Evolutionary conservation across 148 eudicot genomes (phyloP).

Genomic region (Nepenthes mirabilis): DNA sequence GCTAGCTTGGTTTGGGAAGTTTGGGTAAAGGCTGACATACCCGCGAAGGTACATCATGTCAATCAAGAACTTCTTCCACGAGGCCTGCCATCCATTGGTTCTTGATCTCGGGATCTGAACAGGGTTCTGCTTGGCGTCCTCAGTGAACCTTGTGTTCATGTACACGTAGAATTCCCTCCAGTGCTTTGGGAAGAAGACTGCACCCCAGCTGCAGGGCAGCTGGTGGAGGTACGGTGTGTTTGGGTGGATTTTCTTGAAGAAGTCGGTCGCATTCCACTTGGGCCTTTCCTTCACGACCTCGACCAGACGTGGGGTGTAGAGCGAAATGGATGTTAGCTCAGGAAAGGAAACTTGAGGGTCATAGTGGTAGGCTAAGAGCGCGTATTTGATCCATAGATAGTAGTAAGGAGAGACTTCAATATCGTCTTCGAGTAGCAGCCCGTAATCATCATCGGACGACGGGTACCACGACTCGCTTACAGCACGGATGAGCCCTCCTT

Average conservation of each 20-base stretch:
- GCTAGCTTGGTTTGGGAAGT: constrained; percentile 79
- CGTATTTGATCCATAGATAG: constrained; percentile 88
- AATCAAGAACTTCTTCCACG: constrained; percentile 92
- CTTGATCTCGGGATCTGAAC: constrained; percentile 92
- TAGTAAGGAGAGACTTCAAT: constrained; percentile 93
- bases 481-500: constrained; percentile 89
- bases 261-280: constrained; percentile 80
- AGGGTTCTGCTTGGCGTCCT: constrained; percentile 80
- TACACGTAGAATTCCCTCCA: constrained; percentile 95
- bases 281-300: constrained; percentile 94
- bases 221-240: constrained; percentile 97
- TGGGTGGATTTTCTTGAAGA: constrained; percentile 68
- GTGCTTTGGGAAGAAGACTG: constrained; percentile 90
- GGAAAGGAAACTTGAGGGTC: constrained; percentile 88
- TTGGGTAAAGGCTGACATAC: constrained; percentile 76
- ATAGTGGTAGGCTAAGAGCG: constrained; percentile 68
- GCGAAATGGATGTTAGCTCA: constrained; percentile 71
- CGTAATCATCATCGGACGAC: constrained; percentile 70
- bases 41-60: constrained; percentile 97
- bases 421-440: constrained; percentile 79
- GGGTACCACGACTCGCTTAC: constrained; percentile 99
- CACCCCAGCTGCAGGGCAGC: constrained; percentile 93
- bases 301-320: constrained; percentile 86
- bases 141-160: constrained; percentile 96
- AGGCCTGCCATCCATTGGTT: constrained; percentile 97